Evolutionary conservation across 805 yeast species (phyloP), one percentile per base, ranked within the genome.

Genomic region (Priceomyces melissophilus): DNA sequence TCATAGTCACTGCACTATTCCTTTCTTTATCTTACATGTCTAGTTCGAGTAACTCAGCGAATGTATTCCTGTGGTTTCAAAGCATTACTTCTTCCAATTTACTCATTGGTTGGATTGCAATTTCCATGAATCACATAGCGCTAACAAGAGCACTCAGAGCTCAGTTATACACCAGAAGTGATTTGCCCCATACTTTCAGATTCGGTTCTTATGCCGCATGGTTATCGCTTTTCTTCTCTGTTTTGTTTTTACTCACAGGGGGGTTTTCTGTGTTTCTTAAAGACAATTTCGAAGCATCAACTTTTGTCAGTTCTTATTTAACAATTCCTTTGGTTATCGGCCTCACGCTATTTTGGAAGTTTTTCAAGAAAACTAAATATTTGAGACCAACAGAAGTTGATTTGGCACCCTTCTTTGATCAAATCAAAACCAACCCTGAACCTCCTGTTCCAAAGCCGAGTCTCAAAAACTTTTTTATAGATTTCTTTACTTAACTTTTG

Each of bases 21-120:
- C 39, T 64, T 35, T 67, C 70, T n/a, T 57, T 66, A 45, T 66
- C 68, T 9, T 67, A 56, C 41, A 62, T 65, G 68, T 54, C 58
- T 34, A 44, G 53, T 7, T 48, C 57, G 6, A 30, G 37, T 0
- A 32, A 46, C 16, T 53, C 68, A 1, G 52, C 65, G 3, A 57
- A 59, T 8, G 67, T 61, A 2, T 60, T 67, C 38, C 40, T 41
- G 37, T 61, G 71, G 71, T 60, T 67, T 50, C 68, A 63, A 46
- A 44, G 41, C 12, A 43, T 63, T 10, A 50, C 63, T 1, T 60
- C 69, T 9, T 54, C 67, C 4, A 55, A 60, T 41, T 43, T 56
- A 28, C 47, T 65, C 35, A 37, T 63, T 4, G 53, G 52, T 25
- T 65, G 70, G 70, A 53, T 56, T 25, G 38, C 54, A 13, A 63